A percentile compares a stretch with the other conserved stretches of the same genome.
These are phyloP conservation scores for Coccomyxa subellipsoidea DNA, from an alignment of 163 green algal species.

Conservation along the genomic window DNA sequence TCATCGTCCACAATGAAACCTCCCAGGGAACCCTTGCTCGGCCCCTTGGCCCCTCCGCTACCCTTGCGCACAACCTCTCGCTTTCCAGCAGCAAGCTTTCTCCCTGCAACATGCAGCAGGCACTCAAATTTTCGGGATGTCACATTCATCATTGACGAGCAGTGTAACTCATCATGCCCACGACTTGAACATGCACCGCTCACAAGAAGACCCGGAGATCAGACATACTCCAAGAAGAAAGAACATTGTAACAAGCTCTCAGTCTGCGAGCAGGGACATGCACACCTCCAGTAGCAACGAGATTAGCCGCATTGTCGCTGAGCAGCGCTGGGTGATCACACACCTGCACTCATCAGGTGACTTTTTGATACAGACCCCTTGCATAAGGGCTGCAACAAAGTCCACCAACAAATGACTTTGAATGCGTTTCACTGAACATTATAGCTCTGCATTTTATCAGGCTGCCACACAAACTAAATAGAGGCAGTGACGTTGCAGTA, in stretches of 20 bases:
- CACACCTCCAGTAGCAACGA: slow-evolving; percentile 34
- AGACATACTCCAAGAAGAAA: too few relatives aligned
- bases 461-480: slow-evolving; percentile 31
- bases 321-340: slow-evolving; percentile 89
- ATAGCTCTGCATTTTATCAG: neutral
- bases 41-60: neutral
- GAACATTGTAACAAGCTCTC: too few relatives aligned
- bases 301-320: slow-evolving; percentile 46
- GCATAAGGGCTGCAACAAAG: too few relatives aligned
- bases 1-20: neutral
- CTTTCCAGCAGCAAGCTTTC: neutral
- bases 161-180: too few relatives aligned
- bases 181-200: too few relatives aligned
- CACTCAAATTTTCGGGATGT: neutral
- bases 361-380: too few relatives aligned
- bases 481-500: neutral
- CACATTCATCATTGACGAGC: too few relatives aligned
- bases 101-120: neutral
- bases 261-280: too few relatives aligned
- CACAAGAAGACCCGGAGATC: too few relatives aligned
- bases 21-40: neutral
- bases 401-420: too few relatives aligned
- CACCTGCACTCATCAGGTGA: slow-evolving; percentile 76
- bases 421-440: neutral
- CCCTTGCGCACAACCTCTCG: neutral